Evolutionary conservation across 305 asterid genomes (phyloP).

Genomic region (Solanum hybrid): DNA sequence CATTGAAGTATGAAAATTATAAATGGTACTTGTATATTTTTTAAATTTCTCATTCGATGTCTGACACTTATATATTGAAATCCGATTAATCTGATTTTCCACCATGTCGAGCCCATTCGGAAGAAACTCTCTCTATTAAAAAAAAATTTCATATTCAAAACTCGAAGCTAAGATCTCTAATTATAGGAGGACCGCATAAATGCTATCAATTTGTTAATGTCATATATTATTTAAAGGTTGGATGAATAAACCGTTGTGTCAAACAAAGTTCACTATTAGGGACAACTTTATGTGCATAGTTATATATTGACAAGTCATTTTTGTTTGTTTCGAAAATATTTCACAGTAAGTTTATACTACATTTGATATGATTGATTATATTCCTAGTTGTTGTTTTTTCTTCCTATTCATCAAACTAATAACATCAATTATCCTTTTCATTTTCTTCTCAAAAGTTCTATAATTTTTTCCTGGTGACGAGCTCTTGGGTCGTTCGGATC

Average conservation of each 20-base stretch:
- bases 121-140: fast-evolving
- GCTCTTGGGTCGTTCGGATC: not conserved
- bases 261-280: not conserved
- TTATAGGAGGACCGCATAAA: not conserved
- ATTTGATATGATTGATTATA: not conserved
- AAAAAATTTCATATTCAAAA: no score
- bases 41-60: no score
- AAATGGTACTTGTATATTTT: not conserved
- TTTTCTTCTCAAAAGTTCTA: not conserved
- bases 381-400: not conserved
- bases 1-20: not conserved
- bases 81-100: no score
- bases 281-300: not conserved
- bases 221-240: not conserved
- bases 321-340: not conserved
- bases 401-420: not conserved
- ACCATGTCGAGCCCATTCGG: fast-evolving
- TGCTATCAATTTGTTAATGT: not conserved
- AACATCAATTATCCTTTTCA: not conserved
- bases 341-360: not conserved
- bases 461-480: no score
- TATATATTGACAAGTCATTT: not conserved
- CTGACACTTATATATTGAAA: not conserved
- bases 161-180: fast-evolving
- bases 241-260: not conserved